These are phyloP conservation scores for Metschnikowia kofuensis DNA, from an alignment of 805 yeast genomes.

Conservation along the genomic window DNA sequence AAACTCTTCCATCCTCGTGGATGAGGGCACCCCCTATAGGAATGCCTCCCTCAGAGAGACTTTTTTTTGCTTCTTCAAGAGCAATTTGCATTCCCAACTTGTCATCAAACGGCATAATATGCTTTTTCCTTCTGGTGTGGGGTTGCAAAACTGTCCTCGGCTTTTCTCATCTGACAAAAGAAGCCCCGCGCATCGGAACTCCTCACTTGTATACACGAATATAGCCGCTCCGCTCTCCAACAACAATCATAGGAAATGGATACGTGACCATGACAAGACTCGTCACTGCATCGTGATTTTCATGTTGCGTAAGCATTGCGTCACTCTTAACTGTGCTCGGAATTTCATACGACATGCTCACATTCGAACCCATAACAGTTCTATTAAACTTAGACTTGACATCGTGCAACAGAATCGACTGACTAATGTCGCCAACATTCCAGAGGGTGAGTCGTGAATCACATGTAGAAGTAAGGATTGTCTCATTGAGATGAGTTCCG, in stretches of 20 bases:
- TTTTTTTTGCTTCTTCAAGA: slow-evolving; percentile 64
- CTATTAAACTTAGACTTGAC: slow-evolving; percentile 7
- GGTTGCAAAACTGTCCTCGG: background rate
- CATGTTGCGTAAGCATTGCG: slow-evolving; percentile 11
- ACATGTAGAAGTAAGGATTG: slow-evolving; percentile 26
- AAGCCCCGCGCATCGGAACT: slow-evolving; percentile 4
- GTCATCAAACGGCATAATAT: slow-evolving; percentile 56
- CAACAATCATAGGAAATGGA: slow-evolving; percentile 60
- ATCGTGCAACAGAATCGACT: slow-evolving; percentile 6
- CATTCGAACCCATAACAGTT: slow-evolving; percentile 12
- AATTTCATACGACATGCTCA: slow-evolving; percentile 17
- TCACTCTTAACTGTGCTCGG: background rate
- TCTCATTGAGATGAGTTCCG: slow-evolving; percentile 6
- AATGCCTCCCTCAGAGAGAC: slow-evolving; percentile 82
- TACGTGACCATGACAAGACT: slow-evolving; percentile 43
- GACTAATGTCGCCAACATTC: slow-evolving; percentile 20
- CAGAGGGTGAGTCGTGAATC: slow-evolving; percentile 29
- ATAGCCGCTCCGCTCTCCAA: slow-evolving; percentile 66
- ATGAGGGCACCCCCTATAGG: slow-evolving; percentile 83
- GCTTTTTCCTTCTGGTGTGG: background rate
- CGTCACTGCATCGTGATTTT: slow-evolving; percentile 51
- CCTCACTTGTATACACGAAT: slow-evolving; percentile 54
- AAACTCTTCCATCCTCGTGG: slow-evolving; percentile 69
- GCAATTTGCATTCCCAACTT: slow-evolving; percentile 65
- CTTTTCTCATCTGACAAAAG: background rate